These are phyloP conservation scores for Aspergillus luchuensis DNA, from an alignment of 2,329 filamentous ascomycete species.

Conservation along the genomic window DNA sequence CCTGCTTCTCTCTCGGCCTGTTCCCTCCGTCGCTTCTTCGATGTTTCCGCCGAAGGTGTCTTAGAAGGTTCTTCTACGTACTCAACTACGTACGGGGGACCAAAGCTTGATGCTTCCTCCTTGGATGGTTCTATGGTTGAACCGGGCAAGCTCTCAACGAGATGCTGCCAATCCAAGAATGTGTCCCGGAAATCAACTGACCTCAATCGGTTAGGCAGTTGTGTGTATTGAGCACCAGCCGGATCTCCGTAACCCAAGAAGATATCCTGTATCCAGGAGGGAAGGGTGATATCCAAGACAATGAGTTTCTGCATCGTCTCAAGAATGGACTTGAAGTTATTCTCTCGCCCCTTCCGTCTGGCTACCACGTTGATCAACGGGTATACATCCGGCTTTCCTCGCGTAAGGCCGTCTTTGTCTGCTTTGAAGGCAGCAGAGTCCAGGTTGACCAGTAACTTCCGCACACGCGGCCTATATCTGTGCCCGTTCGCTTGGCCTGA, in stretches of 20 bases:
- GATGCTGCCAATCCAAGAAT: slow-evolving; percentile 92
- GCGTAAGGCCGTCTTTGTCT: slow-evolving; percentile 67
- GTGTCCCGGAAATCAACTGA: slow-evolving; percentile 91
- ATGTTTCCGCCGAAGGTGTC: slow-evolving; percentile 60
- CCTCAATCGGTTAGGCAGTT: slow-evolving; percentile 73
- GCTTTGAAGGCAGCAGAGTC: slow-evolving; percentile 76
- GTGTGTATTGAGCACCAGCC: slow-evolving; percentile 80
- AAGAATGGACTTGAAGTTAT: slow-evolving; percentile 93
- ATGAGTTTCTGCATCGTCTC: slow-evolving; percentile 88
- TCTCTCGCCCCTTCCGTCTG: slow-evolving; percentile 81
- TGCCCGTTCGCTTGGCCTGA: slow-evolving; percentile 64
- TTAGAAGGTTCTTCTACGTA: slow-evolving; percentile 57
- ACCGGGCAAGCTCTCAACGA: slow-evolving; percentile 85
- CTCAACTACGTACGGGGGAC: slow-evolving; percentile 84
- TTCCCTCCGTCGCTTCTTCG: slow-evolving; percentile 86
- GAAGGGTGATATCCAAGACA: slow-evolving; percentile 80
- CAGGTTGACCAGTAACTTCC: slow-evolving; percentile 77
- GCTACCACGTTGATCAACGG: slow-evolving; percentile 82
- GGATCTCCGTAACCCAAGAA: slow-evolving; percentile 98
- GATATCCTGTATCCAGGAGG: slow-evolving; percentile 92
- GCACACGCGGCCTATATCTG: slow-evolving; percentile 58
- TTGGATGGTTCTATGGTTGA: slow-evolving; percentile 79
- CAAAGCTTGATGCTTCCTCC: slow-evolving; percentile 71
- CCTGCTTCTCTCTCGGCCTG: slow-evolving; percentile 66
- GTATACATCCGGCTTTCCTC: slow-evolving; percentile 77